Percentiles rank a stretch among this genome's conserved stretches.
phyloP scores from a whole-genome alignment of 495 filamentous ascomycete genomes.

The Annulohypoxylon maeteangense region DNA sequence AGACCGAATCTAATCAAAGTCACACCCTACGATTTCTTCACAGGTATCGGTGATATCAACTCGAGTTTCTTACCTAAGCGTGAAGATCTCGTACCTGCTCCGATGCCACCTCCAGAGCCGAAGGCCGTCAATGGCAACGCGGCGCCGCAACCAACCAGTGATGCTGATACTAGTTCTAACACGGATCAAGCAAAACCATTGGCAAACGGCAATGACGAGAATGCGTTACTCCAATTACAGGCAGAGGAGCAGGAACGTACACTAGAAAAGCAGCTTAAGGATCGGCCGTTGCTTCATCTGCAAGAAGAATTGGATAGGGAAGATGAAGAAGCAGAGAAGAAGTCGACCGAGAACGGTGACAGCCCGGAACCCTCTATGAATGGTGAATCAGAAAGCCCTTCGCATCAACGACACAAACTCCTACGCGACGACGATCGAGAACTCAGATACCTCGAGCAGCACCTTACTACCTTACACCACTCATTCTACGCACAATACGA shows the following conservation, averaged over 20 bases:
- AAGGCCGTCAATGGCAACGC: constrained; percentile 35
- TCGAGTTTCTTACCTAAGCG: constrained; percentile 94
- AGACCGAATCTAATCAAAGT: constrained; percentile 95
- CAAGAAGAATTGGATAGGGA: constrained; percentile 89
- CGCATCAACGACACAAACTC: constrained; percentile 73
- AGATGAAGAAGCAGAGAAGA: constrained; percentile 71
- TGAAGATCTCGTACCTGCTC: constrained; percentile 70
- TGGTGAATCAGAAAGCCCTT: constrained; percentile 49
- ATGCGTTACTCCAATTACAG: constrained; percentile 76
- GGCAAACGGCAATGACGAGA: constrained; percentile 75
- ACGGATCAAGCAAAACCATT: constrained; percentile 55
- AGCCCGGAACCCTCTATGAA: constrained; percentile 37
- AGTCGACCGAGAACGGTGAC: constrained; percentile 56
- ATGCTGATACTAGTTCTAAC: constrained; percentile 6
- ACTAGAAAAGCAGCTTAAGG: constrained; percentile 87
- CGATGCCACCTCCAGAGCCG: constrained; percentile 33
- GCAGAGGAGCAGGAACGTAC: constrained; percentile 83
- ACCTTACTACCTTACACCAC: constrained; percentile 77
- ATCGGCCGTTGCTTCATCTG: constrained; percentile 85
- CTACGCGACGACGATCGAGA: constrained; percentile 87
- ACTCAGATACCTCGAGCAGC: constrained; percentile 75
- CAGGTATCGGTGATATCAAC: constrained; percentile 98
- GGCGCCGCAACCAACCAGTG: constrained; percentile 3
- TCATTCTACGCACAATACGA: constrained; percentile 88
- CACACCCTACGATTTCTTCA: constrained; percentile 94